Conservation (phyloP, 352 stramenopile species). For the Peronospora destructor region DNA sequence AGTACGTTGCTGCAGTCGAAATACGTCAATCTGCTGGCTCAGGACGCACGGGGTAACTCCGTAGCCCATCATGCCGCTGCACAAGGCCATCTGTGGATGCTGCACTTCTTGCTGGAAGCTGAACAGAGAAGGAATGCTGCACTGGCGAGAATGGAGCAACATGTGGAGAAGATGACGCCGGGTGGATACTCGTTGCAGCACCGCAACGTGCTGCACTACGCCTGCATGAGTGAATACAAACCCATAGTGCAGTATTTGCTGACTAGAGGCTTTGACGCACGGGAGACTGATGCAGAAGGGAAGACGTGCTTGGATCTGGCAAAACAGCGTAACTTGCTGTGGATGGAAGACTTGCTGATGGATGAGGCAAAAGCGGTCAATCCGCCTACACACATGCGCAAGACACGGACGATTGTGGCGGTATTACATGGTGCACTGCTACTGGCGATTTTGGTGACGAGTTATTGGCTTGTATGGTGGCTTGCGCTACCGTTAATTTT, state of each 20-base stretch:
- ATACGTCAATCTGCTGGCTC: constrained; percentile 38
- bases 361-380: constrained; percentile 33
- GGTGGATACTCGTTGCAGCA: constrained; percentile 33
- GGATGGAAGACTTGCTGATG: constrained; percentile 44
- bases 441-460: constrained; percentile 48
- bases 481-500: constrained; percentile 54
- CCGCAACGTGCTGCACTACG: constrained; percentile 50
- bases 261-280: constrained; percentile 44
- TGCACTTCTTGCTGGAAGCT: constrained; percentile 65
- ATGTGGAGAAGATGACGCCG: constrained; percentile 15
- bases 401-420: constrained; percentile 45
- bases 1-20: constrained; percentile 51
- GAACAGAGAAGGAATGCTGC: constrained; percentile 26
- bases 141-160: constrained; percentile 14
- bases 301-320: constrained; percentile 40
- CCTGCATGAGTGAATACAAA: constrained; percentile 54
- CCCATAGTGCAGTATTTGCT: constrained; percentile 66
- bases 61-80: constrained; percentile 60
- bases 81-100: constrained; percentile 62
- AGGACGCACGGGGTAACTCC: constrained; percentile 60
- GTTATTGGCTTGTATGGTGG: constrained; percentile 69
- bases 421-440: constrained; percentile 44
- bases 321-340: constrained; percentile 32
- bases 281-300: constrained; percentile 38
- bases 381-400: constrained; percentile 42